Conservation (phyloP, 2,329 filamentous ascomycete genomes). For the Talaromyces sp. region DNA sequence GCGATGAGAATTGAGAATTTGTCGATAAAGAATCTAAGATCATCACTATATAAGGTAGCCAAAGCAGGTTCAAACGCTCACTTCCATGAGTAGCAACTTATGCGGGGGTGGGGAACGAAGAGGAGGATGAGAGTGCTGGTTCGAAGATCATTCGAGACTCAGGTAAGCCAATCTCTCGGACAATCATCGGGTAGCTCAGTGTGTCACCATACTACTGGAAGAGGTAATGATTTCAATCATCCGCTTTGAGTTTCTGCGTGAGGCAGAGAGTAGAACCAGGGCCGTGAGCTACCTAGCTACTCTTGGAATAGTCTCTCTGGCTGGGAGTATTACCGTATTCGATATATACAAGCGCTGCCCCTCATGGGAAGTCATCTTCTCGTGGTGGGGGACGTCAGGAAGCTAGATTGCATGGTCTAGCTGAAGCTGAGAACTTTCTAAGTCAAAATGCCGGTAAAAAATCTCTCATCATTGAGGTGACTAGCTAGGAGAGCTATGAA, state of each 20-base stretch:
- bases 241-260: neutral
- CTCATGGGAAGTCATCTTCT: neutral
- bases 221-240: neutral
- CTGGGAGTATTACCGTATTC: neutral
- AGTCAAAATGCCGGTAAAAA: neutral
- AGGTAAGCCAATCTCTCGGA: neutral
- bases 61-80: neutral
- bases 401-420: neutral
- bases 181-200: too few relatives aligned
- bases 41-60: neutral
- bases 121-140: neutral
- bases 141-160: too few relatives aligned
- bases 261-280: too few relatives aligned
- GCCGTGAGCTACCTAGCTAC: too few relatives aligned
- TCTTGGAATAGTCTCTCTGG: neutral
- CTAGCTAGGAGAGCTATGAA: neutral
- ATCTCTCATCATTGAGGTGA: neutral
- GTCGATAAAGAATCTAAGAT: neutral
- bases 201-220: neutral
- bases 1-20: neutral
- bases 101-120: neutral
- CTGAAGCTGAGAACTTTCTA: neutral
- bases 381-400: neutral
- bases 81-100: neutral
- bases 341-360: neutral